Percentiles rank a stretch among this genome's conserved stretches.
Conservation (phyloP, 2,329 filamentous ascomycete species). For the Neocatenulostroma microsporum region DNA sequence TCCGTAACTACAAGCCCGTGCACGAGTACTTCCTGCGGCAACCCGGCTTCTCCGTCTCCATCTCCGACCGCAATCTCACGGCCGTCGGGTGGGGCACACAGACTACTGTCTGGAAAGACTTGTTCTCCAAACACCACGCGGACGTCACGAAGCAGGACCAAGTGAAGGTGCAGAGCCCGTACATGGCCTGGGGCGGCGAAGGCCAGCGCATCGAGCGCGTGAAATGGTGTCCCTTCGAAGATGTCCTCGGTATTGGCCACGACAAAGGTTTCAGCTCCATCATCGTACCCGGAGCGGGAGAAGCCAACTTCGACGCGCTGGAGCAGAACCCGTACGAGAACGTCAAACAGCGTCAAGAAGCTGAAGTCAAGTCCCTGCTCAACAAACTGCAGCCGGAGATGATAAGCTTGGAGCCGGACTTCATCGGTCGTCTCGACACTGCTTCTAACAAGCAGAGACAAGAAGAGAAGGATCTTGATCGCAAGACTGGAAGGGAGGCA, state of each 20-base stretch:
- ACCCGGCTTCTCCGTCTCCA: constrained; percentile 74
- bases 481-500: constrained; percentile 39
- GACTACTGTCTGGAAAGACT: constrained; percentile 80
- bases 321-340: constrained; percentile 96
- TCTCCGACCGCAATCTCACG: constrained; percentile 81
- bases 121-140: constrained; percentile 62
- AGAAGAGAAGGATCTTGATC: constrained; percentile 72
- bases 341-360: constrained; percentile 82
- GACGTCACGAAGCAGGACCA: constrained; percentile 59
- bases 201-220: constrained; percentile 73
- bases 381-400: constrained; percentile 96
- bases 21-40: constrained; percentile 78
- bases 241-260: constrained; percentile 80
- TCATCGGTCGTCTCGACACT: constrained; percentile 79
- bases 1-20: constrained; percentile 87
- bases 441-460: constrained; percentile 68
- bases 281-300: constrained; percentile 88
- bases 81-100: constrained; percentile 88
- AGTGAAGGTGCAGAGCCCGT: constrained; percentile 74
- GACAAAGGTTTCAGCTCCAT: constrained; percentile 80
- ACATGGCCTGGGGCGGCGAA: constrained; percentile 88
- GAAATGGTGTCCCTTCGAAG: constrained; percentile 90
- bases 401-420: constrained; percentile 90
- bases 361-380: constrained; percentile 78
- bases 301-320: constrained; percentile 90